Evolutionary conservation across 352 stramenopile species (phyloP).

Genomic region (Pythium insidiosum): DNA sequence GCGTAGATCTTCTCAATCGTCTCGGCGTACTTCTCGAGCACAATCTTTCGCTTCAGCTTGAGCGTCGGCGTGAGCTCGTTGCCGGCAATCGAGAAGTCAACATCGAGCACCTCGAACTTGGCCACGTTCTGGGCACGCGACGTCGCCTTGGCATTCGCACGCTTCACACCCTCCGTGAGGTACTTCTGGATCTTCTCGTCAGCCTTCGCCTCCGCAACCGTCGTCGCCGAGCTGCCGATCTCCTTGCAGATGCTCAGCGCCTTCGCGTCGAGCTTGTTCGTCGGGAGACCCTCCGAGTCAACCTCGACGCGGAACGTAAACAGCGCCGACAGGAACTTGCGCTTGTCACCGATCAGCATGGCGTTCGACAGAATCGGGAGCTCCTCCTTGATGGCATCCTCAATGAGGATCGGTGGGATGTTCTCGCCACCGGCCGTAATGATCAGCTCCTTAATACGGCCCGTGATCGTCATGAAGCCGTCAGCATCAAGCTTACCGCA

Average conservation of each 20-base stretch:
- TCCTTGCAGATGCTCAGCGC: slow-evolving; percentile 47
- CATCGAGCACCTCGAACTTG: slow-evolving; percentile 85
- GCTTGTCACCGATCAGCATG: slow-evolving; percentile 91
- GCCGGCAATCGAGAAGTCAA: slow-evolving; percentile 86
- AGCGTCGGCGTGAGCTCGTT: slow-evolving; percentile 95
- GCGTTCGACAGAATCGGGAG: slow-evolving; percentile 84
- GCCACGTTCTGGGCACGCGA: slow-evolving; percentile 77
- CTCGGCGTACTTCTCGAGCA: slow-evolving; percentile 89
- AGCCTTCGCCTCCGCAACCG: slow-evolving; percentile 52
- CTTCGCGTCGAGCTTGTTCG: slow-evolving; percentile 70
- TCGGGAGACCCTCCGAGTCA: slow-evolving; percentile 76
- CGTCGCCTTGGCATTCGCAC: slow-evolving; percentile 60
- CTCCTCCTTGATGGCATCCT: slow-evolving; percentile 88
- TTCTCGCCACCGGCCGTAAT: slow-evolving; percentile 96
- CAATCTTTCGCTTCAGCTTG: slow-evolving; percentile 93
- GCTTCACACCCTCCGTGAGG: slow-evolving; percentile 67
- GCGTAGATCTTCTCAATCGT: slow-evolving; percentile 88
- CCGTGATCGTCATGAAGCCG: slow-evolving; percentile 93
- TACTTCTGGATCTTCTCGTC: slow-evolving; percentile 76
- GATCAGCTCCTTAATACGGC: slow-evolving; percentile 95
- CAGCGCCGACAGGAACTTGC: slow-evolving; percentile 88
- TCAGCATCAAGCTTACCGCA: slow-evolving; percentile 85
- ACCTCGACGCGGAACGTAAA: slow-evolving; percentile 83
- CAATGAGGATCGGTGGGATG: slow-evolving; percentile 89
- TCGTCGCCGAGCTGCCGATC: slow-evolving; percentile 63